Evolutionary conservation across 345 rosid genomes (phyloP).

Genomic region (Punica granatum): DNA sequence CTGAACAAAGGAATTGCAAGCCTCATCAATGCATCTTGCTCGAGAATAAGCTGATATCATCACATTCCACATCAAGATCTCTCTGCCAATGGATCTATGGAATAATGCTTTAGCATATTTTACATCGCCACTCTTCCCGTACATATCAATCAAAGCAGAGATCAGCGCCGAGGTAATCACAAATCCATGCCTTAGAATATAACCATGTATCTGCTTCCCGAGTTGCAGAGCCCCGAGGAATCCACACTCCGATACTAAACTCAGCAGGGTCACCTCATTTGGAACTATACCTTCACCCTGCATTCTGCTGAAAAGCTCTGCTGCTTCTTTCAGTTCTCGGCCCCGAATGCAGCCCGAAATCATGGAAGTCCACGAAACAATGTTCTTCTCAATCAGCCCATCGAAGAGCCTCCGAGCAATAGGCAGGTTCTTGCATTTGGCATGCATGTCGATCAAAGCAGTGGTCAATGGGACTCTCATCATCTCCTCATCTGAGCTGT

Average conservation of each 20-base stretch:
- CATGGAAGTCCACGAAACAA: slow-evolving; percentile 45
- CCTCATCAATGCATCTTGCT: slow-evolving; percentile 16
- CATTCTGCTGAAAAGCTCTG: slow-evolving; percentile 30
- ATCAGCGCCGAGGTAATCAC: slow-evolving; percentile 16
- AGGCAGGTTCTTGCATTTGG: slow-evolving; percentile 28
- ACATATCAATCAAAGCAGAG: slow-evolving; percentile 42
- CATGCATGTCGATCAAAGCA: slow-evolving; percentile 46
- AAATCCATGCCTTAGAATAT: slow-evolving; percentile 21
- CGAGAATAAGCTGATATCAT: slow-evolving; percentile 37
- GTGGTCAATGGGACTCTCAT: slow-evolving; percentile 23
- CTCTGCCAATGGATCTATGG: slow-evolving; percentile 25
- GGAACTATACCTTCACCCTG: slow-evolving; percentile 23
- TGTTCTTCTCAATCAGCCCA: slow-evolving; percentile 21
- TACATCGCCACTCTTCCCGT: slow-evolving; percentile 36
- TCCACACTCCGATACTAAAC: slow-evolving; percentile 35
- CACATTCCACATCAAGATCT: slow-evolving; percentile 24
- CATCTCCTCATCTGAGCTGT: slow-evolving; percentile 14
- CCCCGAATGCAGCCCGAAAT: slow-evolving; percentile 36
- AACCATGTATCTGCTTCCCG: slow-evolving; percentile 39
- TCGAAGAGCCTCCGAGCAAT: slow-evolving; percentile 27
- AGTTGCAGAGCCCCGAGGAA: slow-evolving; percentile 20
- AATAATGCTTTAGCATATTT: slow-evolving; percentile 28
- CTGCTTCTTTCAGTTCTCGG: slow-evolving; percentile 18
- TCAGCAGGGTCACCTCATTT: slow-evolving; percentile 32
- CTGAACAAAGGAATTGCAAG: slow-evolving; percentile 23